Percentiles rank a stretch among this genome's conserved stretches.
Evolutionary conservation across 805 yeast genomes (phyloP).

Genomic region (Maudiozyma barnettii): DNA sequence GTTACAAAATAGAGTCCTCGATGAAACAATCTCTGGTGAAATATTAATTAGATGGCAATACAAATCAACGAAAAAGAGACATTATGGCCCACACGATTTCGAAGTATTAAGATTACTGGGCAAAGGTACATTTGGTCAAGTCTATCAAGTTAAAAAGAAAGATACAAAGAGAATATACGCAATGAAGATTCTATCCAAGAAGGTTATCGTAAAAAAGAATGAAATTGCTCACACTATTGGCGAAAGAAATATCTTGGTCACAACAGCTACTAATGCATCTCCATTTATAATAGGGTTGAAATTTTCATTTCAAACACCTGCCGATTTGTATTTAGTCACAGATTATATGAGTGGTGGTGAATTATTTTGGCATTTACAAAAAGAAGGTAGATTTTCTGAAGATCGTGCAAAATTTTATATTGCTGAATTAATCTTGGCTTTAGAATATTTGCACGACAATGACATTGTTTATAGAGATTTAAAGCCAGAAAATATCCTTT

Average conservation of each 20-base stretch:
- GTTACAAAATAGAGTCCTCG: conserved; percentile 61
- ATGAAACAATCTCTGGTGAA: conserved; percentile 70
- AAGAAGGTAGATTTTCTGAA: conserved; percentile 89
- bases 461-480: conserved; percentile 94
- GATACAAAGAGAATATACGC: conserved; percentile 91
- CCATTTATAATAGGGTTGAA: conserved; percentile 95
- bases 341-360: conserved; percentile 99
- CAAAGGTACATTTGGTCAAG: conserved; percentile 96
- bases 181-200: conserved; percentile 92
- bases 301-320: conserved; percentile 91
- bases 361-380: conserved; percentile 91
- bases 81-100: conserved; percentile 90
- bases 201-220: conserved; percentile 90
- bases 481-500: conserved; percentile 90
- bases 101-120: conserved; percentile 86
- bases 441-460: conserved; percentile 90
- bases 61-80: conserved; percentile 57
- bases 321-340: conserved; percentile 85
- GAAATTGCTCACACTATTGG: conserved; percentile 98
- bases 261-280: conserved; percentile 79
- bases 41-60: conserved; percentile 69
- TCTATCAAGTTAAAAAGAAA: conserved; percentile 85
- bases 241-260: conserved; percentile 86
- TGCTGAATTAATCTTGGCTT: conserved; percentile 87
- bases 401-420: conserved; percentile 93